Evolutionary conservation across 441 rosid genomes (phyloP).

Genomic region (Adansonia gregorii): DNA sequence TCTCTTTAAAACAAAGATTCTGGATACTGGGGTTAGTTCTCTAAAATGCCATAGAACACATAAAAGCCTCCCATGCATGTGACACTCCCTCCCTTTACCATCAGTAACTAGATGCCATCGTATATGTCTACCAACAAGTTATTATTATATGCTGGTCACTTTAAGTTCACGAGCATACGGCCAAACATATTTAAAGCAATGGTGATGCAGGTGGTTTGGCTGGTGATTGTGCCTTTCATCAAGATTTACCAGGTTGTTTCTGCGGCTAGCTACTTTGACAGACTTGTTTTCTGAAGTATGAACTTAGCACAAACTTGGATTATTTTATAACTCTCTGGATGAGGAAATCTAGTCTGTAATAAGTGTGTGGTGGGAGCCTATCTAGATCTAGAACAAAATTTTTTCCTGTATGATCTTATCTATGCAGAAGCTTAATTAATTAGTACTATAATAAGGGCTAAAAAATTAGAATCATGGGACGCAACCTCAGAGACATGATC

Average conservation of each 20-base stretch:
- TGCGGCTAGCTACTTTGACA: neutral
- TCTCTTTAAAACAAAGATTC: no score
- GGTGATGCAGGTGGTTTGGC: neutral
- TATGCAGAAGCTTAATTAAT: neutral
- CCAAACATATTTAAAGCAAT: neutral
- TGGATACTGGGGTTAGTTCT: neutral
- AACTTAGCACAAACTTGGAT: neutral
- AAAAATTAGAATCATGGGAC: neutral
- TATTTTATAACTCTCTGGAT: neutral
- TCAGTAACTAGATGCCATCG: neutral
- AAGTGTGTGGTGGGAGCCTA: neutral
- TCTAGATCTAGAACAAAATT: slow-evolving; percentile 3
- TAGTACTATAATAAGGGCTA: neutral
- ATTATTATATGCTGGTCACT: neutral
- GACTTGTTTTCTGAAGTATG: neutral
- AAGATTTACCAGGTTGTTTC: neutral
- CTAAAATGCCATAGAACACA: neutral
- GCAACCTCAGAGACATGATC: slow-evolving; percentile 81
- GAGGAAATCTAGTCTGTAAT: neutral
- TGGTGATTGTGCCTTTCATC: neutral
- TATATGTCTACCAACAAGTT: neutral
- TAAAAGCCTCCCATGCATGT: neutral
- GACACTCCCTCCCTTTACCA: neutral
- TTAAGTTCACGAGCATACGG: neutral
- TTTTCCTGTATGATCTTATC: neutral